Evolutionary conservation across 306 rosid species (phyloP).

Genomic region (Castanea crenata): DNA sequence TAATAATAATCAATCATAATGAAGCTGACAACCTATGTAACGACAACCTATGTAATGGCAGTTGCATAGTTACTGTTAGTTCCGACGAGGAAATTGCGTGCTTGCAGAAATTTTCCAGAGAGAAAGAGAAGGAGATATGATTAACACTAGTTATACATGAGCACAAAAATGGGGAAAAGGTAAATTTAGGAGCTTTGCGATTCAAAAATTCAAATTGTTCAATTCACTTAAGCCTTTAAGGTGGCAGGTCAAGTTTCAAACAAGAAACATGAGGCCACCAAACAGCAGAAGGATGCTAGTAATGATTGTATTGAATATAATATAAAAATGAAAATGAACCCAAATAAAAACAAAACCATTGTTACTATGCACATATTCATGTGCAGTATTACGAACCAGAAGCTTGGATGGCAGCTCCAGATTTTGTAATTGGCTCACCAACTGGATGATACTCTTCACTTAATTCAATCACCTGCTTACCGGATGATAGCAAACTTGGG

Average conservation of each 20-base stretch:
- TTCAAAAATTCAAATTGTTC: background rate
- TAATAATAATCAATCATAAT: background rate
- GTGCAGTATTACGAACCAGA: slow-evolving; percentile 57
- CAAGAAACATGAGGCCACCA: background rate
- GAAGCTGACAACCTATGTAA: background rate
- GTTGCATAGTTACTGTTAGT: background rate
- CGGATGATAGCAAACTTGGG: slow-evolving; percentile 51
- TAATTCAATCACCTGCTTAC: slow-evolving; percentile 55
- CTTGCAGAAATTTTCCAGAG: background rate
- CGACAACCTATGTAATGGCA: background rate
- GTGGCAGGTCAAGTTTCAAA: background rate
- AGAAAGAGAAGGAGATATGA: background rate
- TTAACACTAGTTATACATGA: background rate
- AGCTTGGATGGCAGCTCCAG: slow-evolving; percentile 79
- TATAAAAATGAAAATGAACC: background rate
- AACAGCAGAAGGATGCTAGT: background rate
- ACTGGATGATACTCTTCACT: slow-evolving; percentile 55
- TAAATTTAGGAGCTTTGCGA: background rate
- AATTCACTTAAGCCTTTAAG: background rate
- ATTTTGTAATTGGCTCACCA: slow-evolving; percentile 67
- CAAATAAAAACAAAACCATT: background rate
- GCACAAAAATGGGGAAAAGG: background rate
- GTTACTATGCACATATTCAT: background rate
- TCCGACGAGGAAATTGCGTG: background rate
- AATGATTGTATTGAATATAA: background rate